Base-by-base conservation (phyloP, 345 rosid species). In the Raphanus sativus region DNA sequence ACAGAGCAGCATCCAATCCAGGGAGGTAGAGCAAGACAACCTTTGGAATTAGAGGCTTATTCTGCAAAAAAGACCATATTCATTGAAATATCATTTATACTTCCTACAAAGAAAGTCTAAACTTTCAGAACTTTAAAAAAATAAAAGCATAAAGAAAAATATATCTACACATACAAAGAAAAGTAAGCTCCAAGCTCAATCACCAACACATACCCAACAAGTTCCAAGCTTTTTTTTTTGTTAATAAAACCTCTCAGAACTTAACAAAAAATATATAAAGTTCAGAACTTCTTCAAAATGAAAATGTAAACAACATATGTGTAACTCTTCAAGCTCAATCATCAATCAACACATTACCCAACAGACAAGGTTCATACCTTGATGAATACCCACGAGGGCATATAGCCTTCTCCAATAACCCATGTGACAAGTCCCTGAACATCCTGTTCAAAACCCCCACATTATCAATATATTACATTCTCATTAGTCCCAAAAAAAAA, bases 351-450 rank as follows among this genome's bases (percentile, higher is more conserved):
- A 65, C 17, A 75, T 28, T 38, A 48, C 6, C 9, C 26, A 42
- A 42, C 52, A 10, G 33, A 54, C 3, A 52, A 17, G 13, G 40
- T 65, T 38, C 60, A 77, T 81, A 89, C 99, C 91, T 92, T 95
- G 21, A 92, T 85, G 80, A 92, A 85, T 4, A 88, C 89, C 98
- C 98, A 94, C 1, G 97, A 81, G 21, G 99, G 99, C 96, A 91
- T 92, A 76, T 70, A 85, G 15, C 98, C 99, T 69, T 95, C 94
- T 7, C 84, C 95, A 79, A 95, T 90, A 73, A 95, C 99, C 98
- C 98, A 95, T 12, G 96, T 89, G 28, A 95, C 92, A 83, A 95
- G 96, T 62, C 97, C 98, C 76, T 91, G 96, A 81, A 95, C 86
- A 64, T 95, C 99, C 99, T 92, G 78, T 50, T 50, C 71, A 78